Evolutionary conservation across 2,329 filamentous ascomycete species (phyloP).

Genomic region (Diaporthe sp.): DNA sequence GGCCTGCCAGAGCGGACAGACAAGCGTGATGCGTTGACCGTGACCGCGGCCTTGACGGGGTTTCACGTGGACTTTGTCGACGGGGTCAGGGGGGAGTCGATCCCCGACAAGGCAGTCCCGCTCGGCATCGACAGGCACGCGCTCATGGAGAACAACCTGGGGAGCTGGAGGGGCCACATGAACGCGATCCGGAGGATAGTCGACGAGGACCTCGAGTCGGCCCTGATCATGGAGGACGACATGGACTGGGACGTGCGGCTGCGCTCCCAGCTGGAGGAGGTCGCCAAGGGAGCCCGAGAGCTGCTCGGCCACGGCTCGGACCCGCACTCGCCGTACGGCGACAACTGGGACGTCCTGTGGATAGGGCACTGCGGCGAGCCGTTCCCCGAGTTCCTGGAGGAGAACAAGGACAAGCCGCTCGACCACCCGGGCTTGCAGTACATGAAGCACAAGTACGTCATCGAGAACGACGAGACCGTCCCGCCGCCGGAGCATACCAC

Average conservation of each 20-base stretch:
- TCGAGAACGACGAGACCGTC: slow-evolving; percentile 47
- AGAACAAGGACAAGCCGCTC: slow-evolving; percentile 45
- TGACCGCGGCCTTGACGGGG: slow-evolving; percentile 61
- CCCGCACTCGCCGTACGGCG: slow-evolving; percentile 57
- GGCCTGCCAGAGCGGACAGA: slow-evolving; percentile 66
- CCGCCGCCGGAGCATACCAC: slow-evolving; percentile 47
- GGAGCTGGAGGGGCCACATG: slow-evolving; percentile 60
- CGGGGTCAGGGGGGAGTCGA: slow-evolving; percentile 56
- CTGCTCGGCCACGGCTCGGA: slow-evolving; percentile 37
- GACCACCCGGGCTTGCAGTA: slow-evolving; percentile 44
- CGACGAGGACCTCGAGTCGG: slow-evolving; percentile 53
- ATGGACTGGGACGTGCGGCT: slow-evolving; percentile 62
- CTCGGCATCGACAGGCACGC: slow-evolving; percentile 50
- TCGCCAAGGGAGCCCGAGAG: slow-evolving; percentile 38
- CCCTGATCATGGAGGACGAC: slow-evolving; percentile 62
- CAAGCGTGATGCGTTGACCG: slow-evolving; percentile 62
- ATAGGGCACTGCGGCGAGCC: slow-evolving; percentile 62
- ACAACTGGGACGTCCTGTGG: slow-evolving; percentile 67
- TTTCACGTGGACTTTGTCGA: slow-evolving; percentile 62
- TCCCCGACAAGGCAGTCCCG: slow-evolving; percentile 55
- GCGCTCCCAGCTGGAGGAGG: slow-evolving; percentile 53
- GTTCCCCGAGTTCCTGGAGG: slow-evolving; percentile 46
- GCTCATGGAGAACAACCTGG: slow-evolving; percentile 49
- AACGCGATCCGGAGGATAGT: slow-evolving; percentile 54
- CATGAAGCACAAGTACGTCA: slow-evolving; percentile 47